Percentiles rank a stretch among this genome's conserved stretches.
These are phyloP conservation scores for Delitschia confertaspora DNA, from an alignment of 495 filamentous ascomycete genomes.

Conservation along the genomic window DNA sequence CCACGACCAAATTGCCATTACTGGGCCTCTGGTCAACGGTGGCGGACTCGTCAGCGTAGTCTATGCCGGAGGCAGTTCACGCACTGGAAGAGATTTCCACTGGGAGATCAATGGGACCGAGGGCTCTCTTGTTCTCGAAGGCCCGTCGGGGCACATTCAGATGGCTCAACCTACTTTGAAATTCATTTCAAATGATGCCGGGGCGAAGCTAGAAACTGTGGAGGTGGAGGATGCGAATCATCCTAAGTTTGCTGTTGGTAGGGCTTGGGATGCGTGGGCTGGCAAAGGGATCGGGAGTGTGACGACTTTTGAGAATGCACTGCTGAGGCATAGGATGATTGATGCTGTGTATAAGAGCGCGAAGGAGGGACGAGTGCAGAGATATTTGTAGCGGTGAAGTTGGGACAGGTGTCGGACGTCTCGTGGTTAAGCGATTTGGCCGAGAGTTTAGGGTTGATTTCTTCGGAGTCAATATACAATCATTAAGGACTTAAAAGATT, in stretches of 20 bases:
- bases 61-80: conserved; percentile 2
- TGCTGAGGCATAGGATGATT: conserved; percentile 36
- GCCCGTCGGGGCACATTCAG: conserved; percentile 22
- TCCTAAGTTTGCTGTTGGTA: conserved; percentile 36
- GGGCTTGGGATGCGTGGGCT: conserved; percentile 45
- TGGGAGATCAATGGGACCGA: conserved; percentile 24
- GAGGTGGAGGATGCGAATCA: conserved; percentile 34
- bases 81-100: conserved; percentile 12
- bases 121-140: conserved; percentile 14
- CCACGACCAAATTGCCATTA: conserved; percentile 15
- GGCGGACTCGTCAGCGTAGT: conserved; percentile 13
- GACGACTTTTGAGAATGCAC: conserved; percentile 40
- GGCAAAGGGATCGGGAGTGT: conserved; percentile 25
- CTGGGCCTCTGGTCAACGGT: conserved; percentile 12
- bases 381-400: conserved; percentile 11
- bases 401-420: no score
- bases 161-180: conserved; percentile 30
- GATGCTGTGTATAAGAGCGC: conserved; percentile 28
- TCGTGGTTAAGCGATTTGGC: no score
- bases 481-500: no score
- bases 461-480: no score
- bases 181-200: conserved; percentile 31
- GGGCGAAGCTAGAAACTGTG: conserved; percentile 34
- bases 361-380: conserved; percentile 12
- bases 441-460: no score